These are phyloP conservation scores for Huiozyma naganishii DNA, from an alignment of 805 yeast species.

Conservation along the genomic window DNA sequence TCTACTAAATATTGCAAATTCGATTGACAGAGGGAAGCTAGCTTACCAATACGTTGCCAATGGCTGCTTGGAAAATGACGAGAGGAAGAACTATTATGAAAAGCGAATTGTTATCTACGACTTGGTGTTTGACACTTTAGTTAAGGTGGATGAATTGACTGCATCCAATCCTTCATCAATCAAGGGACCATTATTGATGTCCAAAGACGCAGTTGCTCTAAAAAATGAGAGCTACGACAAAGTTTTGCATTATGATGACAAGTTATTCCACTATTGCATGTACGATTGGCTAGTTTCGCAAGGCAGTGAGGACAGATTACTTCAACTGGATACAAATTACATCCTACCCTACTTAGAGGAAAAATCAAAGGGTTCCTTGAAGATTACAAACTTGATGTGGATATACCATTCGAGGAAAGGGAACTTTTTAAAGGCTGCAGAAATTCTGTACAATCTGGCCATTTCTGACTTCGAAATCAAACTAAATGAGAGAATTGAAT, in stretches of 20 bases:
- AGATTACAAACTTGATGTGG: constrained; percentile 79
- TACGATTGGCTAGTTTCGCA: constrained; percentile 86
- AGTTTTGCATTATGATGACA: constrained; percentile 67
- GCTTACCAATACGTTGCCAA: constrained; percentile 48
- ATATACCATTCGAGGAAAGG: constrained; percentile 76
- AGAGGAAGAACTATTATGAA: constrained; percentile 39
- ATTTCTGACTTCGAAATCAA: constrained; percentile 59
- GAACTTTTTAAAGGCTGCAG: constrained; percentile 74
- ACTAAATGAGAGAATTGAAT: constrained; percentile 72
- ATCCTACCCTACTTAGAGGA: constrained; percentile 68
- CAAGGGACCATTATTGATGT: constrained; percentile 8
- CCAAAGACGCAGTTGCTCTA: constrained; percentile 31
- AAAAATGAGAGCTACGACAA: constrained; percentile 65
- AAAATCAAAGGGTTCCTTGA: constrained; percentile 49
- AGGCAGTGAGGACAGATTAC: constrained; percentile 63
- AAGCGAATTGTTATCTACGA: constrained; percentile 54
- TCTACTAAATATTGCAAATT: constrained; percentile 63
- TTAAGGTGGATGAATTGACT: constrained; percentile 58
- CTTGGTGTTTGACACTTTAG: constrained; percentile 63
- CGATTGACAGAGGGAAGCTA: constrained; percentile 49
- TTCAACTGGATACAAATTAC: constrained; percentile 73
- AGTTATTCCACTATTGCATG: constrained; percentile 79
- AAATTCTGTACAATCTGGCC: constrained; percentile 62
- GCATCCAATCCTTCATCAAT: constrained; percentile 25
- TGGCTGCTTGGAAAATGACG: constrained; percentile 39